A percentile compares a stretch with the other conserved stretches of the same genome.
phyloP scores from a whole-genome alignment of 2,329 filamentous ascomycete genomes.

The Clarireedia sp. region DNA sequence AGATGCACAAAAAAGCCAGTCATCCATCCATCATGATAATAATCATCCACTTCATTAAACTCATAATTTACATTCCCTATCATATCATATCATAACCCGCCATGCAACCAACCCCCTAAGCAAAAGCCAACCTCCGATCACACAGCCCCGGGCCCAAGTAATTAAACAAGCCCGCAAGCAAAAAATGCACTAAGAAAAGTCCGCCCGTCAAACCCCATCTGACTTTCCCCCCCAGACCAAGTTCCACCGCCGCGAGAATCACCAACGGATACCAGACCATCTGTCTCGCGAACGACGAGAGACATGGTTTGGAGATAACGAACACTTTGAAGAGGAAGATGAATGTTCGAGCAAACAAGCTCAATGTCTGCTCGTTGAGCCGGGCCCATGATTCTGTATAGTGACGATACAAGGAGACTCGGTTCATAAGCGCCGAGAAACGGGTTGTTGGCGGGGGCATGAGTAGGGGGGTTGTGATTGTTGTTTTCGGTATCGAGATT shows the following conservation, averaged over 20 bases:
- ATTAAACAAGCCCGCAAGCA: constrained; percentile 35
- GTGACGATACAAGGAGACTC: constrained; percentile 29
- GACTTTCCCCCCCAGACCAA: constrained; percentile 36
- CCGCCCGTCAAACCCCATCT: constrained; percentile 33
- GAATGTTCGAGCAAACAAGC: constrained; percentile 40
- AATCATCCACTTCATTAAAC: neutral
- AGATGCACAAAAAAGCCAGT: neutral
- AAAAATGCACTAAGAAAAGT: constrained; percentile 39
- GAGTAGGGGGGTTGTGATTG: constrained; percentile 31
- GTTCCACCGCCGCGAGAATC: constrained; percentile 58
- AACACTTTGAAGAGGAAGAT: constrained; percentile 64
- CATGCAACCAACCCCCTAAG: neutral
- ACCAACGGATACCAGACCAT: constrained; percentile 61
- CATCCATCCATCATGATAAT: neutral
- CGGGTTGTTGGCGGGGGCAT: constrained; percentile 33
- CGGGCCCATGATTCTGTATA: constrained; percentile 27
- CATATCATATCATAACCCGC: neutral
- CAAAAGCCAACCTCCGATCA: constrained; percentile 1
- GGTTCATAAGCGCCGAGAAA: constrained; percentile 25
- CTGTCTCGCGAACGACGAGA: constrained; percentile 58
- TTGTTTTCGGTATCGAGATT: constrained; percentile 5
- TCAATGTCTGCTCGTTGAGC: constrained; percentile 27
- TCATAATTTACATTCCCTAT: neutral
- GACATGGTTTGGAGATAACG: constrained; percentile 59
- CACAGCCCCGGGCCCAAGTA: constrained; percentile 24